A percentile compares a stretch with the other conserved stretches of the same genome.
Conservation (phyloP, 108 stramenopile species). For the Cyclotella distinguenda region DNA sequence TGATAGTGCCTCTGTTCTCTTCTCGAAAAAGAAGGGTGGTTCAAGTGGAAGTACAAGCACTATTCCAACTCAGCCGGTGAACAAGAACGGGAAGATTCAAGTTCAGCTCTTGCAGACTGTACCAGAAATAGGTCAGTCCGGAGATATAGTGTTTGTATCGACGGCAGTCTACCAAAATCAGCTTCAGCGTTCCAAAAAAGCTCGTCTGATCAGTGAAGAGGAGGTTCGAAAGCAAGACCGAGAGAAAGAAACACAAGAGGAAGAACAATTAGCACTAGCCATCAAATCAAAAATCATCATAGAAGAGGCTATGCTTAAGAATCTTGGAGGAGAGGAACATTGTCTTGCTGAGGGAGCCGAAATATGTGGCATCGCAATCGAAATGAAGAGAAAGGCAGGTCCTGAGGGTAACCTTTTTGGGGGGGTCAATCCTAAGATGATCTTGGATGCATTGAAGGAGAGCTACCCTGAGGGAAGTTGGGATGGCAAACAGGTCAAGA, state of each 20-base stretch:
- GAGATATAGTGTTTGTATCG: constrained; percentile 69
- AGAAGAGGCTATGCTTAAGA: constrained; percentile 26
- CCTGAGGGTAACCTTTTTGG: constrained; percentile 82
- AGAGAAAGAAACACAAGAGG: constrained; percentile 46
- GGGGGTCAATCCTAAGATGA: constrained; percentile 67
- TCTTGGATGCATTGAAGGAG: constrained; percentile 58
- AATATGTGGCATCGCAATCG: constrained; percentile 30
- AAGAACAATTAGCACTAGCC: constrained; percentile 27
- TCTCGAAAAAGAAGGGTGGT: constrained; percentile 11
- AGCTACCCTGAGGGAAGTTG: constrained; percentile 41
- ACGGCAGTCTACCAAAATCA: constrained; percentile 80
- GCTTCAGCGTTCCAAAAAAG: constrained; percentile 58
- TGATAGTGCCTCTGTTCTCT: constrained; percentile 6
- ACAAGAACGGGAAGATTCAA: constrained; percentile 63
- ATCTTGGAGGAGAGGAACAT: constrained; percentile 29
- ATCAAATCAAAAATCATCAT: constrained; percentile 28
- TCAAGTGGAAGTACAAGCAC: constrained; percentile 4
- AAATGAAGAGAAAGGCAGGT: constrained; percentile 57
- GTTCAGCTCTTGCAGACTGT: constrained; percentile 67
- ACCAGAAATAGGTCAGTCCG: constrained; percentile 68
- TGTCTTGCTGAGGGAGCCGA: constrained; percentile 10
- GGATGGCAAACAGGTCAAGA: constrained; percentile 52
- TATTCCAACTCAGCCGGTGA: constrained; percentile 1
- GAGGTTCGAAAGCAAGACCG: constrained; percentile 48
- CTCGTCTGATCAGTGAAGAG: constrained; percentile 63